These are phyloP conservation scores for Parathielavia appendiculata DNA, from an alignment of 495 filamentous ascomycete species.

Conservation along the genomic window DNA sequence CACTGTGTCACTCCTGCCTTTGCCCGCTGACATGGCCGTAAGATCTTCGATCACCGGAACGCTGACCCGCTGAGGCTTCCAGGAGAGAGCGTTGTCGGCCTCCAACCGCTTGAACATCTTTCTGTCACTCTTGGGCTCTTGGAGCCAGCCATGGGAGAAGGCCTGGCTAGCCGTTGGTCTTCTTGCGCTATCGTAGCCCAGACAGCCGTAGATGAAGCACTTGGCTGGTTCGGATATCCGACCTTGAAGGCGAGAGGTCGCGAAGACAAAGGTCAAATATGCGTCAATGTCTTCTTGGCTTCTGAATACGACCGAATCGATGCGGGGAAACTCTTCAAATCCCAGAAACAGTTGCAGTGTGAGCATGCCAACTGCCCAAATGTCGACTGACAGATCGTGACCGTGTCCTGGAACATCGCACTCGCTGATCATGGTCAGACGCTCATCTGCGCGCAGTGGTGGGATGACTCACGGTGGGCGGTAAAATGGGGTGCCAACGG, in stretches of 20 bases:
- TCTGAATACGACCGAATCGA: slow-evolving; percentile 10
- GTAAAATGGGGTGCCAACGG: slow-evolving; percentile 61
- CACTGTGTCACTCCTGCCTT: not conserved
- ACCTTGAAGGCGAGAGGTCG: slow-evolving; percentile 61
- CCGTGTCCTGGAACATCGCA: slow-evolving; percentile 16
- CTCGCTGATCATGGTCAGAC: slow-evolving; percentile 18
- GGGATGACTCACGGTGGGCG: slow-evolving; percentile 60
- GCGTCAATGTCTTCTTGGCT: slow-evolving; percentile 16
- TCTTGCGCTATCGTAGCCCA: slow-evolving; percentile 63
- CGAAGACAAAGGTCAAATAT: slow-evolving; percentile 39
- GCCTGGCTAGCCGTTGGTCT: slow-evolving; percentile 76
- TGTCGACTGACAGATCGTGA: slow-evolving; percentile 33
- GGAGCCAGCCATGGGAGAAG: slow-evolving; percentile 57
- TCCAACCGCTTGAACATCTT: slow-evolving; percentile 52
- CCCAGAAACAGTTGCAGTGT: slow-evolving; percentile 25
- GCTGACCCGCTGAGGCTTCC: slow-evolving; percentile 21
- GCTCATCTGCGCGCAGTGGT: not conserved
- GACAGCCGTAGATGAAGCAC: slow-evolving; percentile 69
- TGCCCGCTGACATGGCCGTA: not conserved
- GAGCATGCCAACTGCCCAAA: slow-evolving; percentile 48
- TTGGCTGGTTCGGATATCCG: slow-evolving; percentile 62
- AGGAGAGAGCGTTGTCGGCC: slow-evolving; percentile 7
- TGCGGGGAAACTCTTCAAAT: slow-evolving; percentile 13
- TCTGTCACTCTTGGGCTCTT: slow-evolving; percentile 32
- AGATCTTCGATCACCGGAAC: slow-evolving; percentile 20